Percentiles rank a stretch among this genome's conserved stretches.
Conservation (phyloP, 2,329 filamentous ascomycete species). For the Fusarium praegraminearum region DNA sequence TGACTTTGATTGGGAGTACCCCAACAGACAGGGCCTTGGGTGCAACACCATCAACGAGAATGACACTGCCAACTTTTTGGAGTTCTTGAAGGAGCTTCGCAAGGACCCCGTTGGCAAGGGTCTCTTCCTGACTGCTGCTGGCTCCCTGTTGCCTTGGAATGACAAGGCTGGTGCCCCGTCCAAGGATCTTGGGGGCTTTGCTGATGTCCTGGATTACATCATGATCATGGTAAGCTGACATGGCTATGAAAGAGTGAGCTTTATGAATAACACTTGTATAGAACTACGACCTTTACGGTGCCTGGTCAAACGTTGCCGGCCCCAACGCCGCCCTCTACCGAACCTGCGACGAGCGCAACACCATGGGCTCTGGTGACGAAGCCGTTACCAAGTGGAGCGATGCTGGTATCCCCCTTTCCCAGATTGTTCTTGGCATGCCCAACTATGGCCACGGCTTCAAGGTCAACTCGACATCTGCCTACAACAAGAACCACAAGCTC, state of each 20-base stretch:
- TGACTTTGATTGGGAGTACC: slow-evolving; percentile 44
- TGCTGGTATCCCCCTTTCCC: slow-evolving; percentile 30
- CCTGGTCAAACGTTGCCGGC: slow-evolving; percentile 33
- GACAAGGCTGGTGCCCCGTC: slow-evolving; percentile 22
- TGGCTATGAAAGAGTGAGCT: accelerated
- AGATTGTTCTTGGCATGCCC: slow-evolving; percentile 38
- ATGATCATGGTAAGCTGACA: slow-evolving; percentile 38
- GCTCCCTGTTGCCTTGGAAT: slow-evolving; percentile 40
- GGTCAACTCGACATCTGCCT: slow-evolving; percentile 29
- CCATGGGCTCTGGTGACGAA: slow-evolving; percentile 29
- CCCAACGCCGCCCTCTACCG: slow-evolving; percentile 29
- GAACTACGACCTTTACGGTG: slow-evolving; percentile 41
- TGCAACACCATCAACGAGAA: slow-evolving; percentile 40
- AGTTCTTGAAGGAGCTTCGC: slow-evolving; percentile 37
- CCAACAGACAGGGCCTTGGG: slow-evolving; percentile 40
- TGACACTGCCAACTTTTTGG: slow-evolving; percentile 38
- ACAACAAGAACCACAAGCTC: slow-evolving; percentile 15
- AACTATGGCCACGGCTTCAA: slow-evolving; percentile 39
- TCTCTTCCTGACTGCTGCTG: slow-evolving; percentile 34
- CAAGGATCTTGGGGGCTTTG: slow-evolving; percentile 32
- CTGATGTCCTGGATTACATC: slow-evolving; percentile 36
- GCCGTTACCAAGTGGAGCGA: slow-evolving; percentile 24
- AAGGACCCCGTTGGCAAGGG: slow-evolving; percentile 27
- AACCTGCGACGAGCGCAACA: slow-evolving; percentile 35
- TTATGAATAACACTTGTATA: not conserved